Evolutionary conservation across 352 stramenopile genomes (phyloP), one percentile per base, ranked within the genome.

Genomic region (Blastocystis sp.): DNA sequence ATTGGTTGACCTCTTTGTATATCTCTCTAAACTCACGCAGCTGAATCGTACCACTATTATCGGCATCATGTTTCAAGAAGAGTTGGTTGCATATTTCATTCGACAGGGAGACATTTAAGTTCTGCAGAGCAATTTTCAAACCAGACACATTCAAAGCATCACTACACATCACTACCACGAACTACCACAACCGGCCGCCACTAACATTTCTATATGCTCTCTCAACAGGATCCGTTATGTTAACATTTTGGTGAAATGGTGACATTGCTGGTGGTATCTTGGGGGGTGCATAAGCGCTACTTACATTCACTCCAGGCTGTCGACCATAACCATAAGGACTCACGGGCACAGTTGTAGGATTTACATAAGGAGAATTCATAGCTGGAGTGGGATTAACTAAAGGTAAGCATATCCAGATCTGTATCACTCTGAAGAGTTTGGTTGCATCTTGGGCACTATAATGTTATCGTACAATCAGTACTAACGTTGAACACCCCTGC

Each of bases 51-150:
- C 73, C 73, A 43, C 73, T 85, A n/a, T 53, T 16, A 45, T 85
- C 73, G 8, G 73, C 53, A 45, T 85, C 73, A n/a, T 85, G 73
- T 37, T 85, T 85, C 73, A 85, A 9, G 26, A 85, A 85, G n/a
- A 85, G 20, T 45, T 85, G 73, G 34, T 85, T 85, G 73, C 73
- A 85, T 39, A 85, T 85, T 53, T 85, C 73, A 2, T 66, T 41
- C 3, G 73, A 85, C 4, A 85, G 20, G 53, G 65, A 55, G 47
- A 85, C n/a, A 20, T 53, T 53, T 3, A 85, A 55, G 37, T 69
- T 56, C 26, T 85, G 73, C 16, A 85, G 50, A n/a, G 73, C 73
- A 30, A 85, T 30, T 37, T 55, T 50, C 20, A 85, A 53, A 9
- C 73, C 73, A 45, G 50, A 69, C 45, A 85, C 73, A n/a, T 68